phyloP scores from a whole-genome alignment of 169 alveolate species.

The Cryptosporidium viatorum region DNA sequence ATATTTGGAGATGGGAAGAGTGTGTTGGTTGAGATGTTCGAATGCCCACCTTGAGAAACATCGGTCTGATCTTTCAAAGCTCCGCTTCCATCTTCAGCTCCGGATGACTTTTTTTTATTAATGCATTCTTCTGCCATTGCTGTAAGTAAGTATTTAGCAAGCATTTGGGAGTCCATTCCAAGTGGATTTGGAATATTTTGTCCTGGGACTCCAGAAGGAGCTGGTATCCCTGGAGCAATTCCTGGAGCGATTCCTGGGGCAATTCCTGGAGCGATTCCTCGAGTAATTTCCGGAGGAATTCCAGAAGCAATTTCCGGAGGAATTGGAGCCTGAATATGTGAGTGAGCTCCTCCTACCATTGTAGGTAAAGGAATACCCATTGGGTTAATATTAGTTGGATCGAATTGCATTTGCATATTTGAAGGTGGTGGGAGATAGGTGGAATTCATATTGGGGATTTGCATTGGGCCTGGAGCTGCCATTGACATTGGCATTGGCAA shows the following conservation, averaged over 20 bases:
- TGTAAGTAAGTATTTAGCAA: slow-evolving; percentile 65
- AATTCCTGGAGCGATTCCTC: background rate
- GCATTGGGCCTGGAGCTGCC: background rate
- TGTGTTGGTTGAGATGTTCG: background rate
- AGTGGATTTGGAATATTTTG: slow-evolving; percentile 12
- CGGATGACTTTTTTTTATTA: slow-evolving; percentile 33
- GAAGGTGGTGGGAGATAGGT: background rate
- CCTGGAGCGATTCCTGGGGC: background rate
- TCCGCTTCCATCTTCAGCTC: background rate
- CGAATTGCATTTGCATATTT: slow-evolving; percentile 1
- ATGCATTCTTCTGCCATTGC: slow-evolving; percentile 75
- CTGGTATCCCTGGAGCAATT: background rate
- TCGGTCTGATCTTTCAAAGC: background rate
- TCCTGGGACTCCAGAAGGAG: background rate
- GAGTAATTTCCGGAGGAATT: too few relatives aligned
- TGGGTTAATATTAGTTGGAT: background rate
- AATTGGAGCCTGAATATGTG: background rate
- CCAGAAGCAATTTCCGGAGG: background rate
- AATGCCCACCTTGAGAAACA: background rate
- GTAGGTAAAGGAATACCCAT: background rate
- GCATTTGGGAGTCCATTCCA: slow-evolving; percentile 69
- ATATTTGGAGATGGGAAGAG: background rate
- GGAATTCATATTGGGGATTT: background rate
- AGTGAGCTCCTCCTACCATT: background rate
- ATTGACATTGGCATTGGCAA: background rate